These are phyloP conservation scores for Mayamaea pseudoterrestris DNA, from an alignment of 108 stramenopile genomes.

Conservation along the genomic window DNA sequence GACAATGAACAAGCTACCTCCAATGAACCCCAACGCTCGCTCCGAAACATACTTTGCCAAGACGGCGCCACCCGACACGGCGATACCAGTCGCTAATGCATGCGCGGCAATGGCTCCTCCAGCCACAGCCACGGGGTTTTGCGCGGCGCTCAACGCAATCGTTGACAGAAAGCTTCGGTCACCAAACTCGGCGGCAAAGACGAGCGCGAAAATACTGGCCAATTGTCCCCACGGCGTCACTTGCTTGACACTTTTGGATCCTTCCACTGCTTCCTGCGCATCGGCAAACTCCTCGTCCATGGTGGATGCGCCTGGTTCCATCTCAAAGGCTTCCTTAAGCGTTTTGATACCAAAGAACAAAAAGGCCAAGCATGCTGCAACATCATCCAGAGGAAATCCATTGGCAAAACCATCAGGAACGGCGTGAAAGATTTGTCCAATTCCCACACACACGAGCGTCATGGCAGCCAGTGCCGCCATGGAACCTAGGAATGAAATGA, in stretches of 20 bases:
- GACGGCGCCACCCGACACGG: constrained; percentile 71
- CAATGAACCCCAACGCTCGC: constrained; percentile 81
- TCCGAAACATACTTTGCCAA: constrained; percentile 87
- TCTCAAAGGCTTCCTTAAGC: constrained; percentile 80
- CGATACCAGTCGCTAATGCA: constrained; percentile 80
- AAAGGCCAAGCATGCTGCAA: constrained; percentile 84
- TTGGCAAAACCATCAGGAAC: constrained; percentile 54
- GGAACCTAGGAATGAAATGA: constrained; percentile 87
- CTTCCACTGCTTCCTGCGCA: constrained; percentile 81
- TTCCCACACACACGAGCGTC: constrained; percentile 90
- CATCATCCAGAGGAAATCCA: constrained; percentile 84
- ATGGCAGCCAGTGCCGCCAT: constrained; percentile 90
- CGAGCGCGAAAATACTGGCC: constrained; percentile 65
- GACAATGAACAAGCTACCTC: constrained; percentile 83
- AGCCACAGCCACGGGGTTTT: constrained; percentile 90
- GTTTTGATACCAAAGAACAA: constrained; percentile 96
- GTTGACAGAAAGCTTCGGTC: constrained; percentile 95
- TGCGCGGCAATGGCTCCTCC: constrained; percentile 93
- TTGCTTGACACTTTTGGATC: constrained; percentile 24
- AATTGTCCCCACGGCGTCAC: constrained; percentile 4
- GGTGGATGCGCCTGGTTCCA: constrained; percentile 50
- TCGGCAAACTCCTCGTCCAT: constrained; percentile 95
- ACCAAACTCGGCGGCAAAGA: constrained; percentile 93
- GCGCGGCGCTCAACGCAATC: constrained; percentile 92
- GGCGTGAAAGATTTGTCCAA: constrained; percentile 90